Evolutionary conservation across 192 early-diverging fungal species (phyloP).

Genomic region (Geranomyces michiganensis): DNA sequence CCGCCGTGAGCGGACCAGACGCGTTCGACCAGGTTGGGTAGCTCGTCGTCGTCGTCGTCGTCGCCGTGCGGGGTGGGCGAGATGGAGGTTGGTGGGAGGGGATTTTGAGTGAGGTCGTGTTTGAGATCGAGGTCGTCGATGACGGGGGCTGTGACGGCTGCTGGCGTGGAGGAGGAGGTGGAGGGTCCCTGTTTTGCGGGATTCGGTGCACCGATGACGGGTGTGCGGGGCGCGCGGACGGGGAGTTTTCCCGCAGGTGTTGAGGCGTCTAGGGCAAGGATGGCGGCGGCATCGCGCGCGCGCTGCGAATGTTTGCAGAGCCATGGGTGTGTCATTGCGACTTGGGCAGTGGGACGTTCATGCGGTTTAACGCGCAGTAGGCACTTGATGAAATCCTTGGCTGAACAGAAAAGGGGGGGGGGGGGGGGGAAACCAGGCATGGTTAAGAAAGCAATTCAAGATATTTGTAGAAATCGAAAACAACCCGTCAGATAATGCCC

Average conservation of each 20-base stretch:
- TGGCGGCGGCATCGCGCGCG: constrained; percentile 10
- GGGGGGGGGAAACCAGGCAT: no score
- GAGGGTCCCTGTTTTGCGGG: no score
- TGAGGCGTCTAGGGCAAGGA: not conserved
- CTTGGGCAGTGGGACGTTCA: constrained; percentile 38
- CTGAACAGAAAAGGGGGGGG: no score
- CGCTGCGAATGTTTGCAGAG: constrained; percentile 18
- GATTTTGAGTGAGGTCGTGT: not conserved
- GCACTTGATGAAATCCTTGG: constrained; percentile 46
- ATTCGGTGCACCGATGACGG: not conserved
- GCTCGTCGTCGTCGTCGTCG: constrained; percentile 4
- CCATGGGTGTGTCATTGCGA: constrained; percentile 40
- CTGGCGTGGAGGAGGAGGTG: not conserved
- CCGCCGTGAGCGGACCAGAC: constrained; percentile 26
- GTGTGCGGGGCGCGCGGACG: not conserved
- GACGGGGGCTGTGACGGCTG: not conserved
- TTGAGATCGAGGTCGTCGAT: not conserved
- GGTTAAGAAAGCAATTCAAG: no score
- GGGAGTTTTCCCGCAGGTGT: not conserved
- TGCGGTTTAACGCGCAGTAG: constrained; percentile 50
- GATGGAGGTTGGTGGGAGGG: not conserved
- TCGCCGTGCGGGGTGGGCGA: not conserved
- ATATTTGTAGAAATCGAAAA: no score
- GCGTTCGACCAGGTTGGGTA: constrained; percentile 32
- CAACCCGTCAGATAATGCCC: no score